These are phyloP conservation scores for Myxozyma udenii DNA, from an alignment of 805 yeast genomes.

Conservation along the genomic window DNA sequence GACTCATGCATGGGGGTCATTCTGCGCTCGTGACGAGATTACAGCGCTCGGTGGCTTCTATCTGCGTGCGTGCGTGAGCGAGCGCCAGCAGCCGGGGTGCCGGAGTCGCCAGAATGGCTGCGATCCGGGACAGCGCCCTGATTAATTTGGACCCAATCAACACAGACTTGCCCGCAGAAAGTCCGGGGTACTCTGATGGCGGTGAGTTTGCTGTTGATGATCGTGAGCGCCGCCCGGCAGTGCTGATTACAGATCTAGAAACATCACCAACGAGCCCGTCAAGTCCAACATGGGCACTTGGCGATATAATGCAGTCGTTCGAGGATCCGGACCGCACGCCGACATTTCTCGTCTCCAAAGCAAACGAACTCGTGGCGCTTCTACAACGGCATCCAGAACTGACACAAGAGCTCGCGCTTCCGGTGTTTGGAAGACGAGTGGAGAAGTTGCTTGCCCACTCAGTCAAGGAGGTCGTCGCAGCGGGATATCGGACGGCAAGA, in stretches of 20 bases:
- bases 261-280: conserved; percentile 16
- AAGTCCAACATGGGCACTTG: conserved; percentile 60
- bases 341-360: conserved; percentile 51
- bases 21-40: too few species aligned
- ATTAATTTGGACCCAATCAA: conserved; percentile 22
- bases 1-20: too few species aligned
- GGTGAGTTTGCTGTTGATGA: conserved; percentile 3
- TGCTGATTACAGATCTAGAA: not conserved
- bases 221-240: not conserved
- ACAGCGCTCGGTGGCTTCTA: too few species aligned
- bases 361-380: conserved; percentile 62
- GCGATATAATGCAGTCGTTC: conserved; percentile 58
- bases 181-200: conserved; percentile 11
- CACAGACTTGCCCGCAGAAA: conserved; percentile 11
- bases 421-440: conserved; percentile 42
- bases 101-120: too few species aligned
- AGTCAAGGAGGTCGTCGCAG: conserved; percentile 61
- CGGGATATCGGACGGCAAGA: conserved; percentile 73
- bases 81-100: too few species aligned
- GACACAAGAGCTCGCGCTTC: conserved; percentile 56
- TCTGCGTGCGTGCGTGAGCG: too few species aligned
- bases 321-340: conserved; percentile 53
- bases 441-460: conserved; percentile 58
- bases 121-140: too few species aligned
- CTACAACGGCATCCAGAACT: conserved; percentile 57